Percentiles rank a stretch among this genome's conserved stretches.
These are phyloP conservation scores for Sclerotinia trifoliorum DNA, from an alignment of 2,329 filamentous ascomycete species.

Conservation along the genomic window DNA sequence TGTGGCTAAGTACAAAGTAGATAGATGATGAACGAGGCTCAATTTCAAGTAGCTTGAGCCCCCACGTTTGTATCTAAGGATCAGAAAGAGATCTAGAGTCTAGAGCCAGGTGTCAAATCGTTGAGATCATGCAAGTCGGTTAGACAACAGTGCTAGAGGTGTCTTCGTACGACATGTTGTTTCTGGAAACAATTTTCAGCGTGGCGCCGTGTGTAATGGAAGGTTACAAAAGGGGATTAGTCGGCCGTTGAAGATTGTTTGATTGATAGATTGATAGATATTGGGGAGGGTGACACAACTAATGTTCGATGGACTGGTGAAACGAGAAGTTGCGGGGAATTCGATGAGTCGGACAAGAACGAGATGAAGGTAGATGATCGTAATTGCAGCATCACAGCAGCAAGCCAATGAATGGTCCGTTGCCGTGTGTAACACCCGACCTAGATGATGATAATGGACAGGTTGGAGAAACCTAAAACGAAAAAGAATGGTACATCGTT, in stretches of 20 bases:
- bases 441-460: conserved; percentile 2
- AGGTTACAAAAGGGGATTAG: neutral
- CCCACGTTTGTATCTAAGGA: neutral
- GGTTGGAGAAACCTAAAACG: neutral
- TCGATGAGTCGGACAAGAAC: neutral
- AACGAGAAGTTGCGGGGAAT: conserved; percentile 11
- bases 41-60: neutral
- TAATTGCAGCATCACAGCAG: neutral
- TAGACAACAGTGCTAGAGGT: neutral
- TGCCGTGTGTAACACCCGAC: neutral
- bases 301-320: neutral
- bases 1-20: neutral
- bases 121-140: neutral
- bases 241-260: neutral
- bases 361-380: conserved; percentile 9
- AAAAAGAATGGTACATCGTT: neutral
- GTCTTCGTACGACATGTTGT: neutral
- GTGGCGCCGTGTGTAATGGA: conserved; percentile 10
- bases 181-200: conserved; percentile 9
- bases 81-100: neutral
- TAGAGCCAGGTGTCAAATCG: neutral
- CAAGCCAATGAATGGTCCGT: neutral
- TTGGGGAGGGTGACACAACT: neutral
- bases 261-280: neutral
- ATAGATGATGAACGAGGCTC: neutral